Conservation (phyloP, 106 monocot genomes). For the Phalaenopsis aphrodite region DNA sequence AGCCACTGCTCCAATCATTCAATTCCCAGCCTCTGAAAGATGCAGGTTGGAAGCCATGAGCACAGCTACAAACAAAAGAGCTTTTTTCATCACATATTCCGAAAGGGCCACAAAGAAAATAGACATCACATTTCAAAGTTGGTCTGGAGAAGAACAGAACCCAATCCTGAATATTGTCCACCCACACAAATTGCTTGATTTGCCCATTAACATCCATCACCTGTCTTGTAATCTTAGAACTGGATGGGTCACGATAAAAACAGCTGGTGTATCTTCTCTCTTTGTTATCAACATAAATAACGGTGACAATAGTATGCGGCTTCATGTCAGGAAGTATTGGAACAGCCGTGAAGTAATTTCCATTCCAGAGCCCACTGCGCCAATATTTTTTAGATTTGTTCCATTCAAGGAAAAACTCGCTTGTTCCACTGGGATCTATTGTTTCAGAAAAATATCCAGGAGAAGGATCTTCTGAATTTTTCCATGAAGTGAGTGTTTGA, state of each 20-base stretch:
- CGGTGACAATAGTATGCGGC: slow-evolving; percentile 2
- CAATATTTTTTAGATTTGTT: slow-evolving; percentile 2
- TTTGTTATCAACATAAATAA: background rate
- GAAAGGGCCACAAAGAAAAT: slow-evolving; percentile 39
- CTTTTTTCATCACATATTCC: slow-evolving; percentile 27
- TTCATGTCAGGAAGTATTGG: slow-evolving; percentile 6
- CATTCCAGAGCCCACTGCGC: slow-evolving; percentile 6
- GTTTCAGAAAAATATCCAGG: slow-evolving; percentile 6
- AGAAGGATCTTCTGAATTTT: slow-evolving; percentile 8
- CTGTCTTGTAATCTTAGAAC: slow-evolving; percentile 1
- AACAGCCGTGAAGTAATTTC: background rate
- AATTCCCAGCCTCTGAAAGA: slow-evolving; percentile 22
- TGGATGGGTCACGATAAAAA: background rate
- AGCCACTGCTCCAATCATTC: slow-evolving; percentile 31
- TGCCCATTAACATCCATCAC: slow-evolving; percentile 28
- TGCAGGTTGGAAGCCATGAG: slow-evolving; percentile 29
- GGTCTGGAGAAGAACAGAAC: slow-evolving; percentile 16
- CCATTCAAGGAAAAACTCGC: slow-evolving; percentile 1
- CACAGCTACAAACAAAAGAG: slow-evolving; percentile 29
- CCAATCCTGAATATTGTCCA: slow-evolving; percentile 14
- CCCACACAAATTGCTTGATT: slow-evolving; percentile 29
- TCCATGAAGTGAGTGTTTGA: slow-evolving; percentile 5
- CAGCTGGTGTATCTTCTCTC: slow-evolving; percentile 7
- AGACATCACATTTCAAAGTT: slow-evolving; percentile 25
- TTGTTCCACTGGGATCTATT: slow-evolving; percentile 5